These are phyloP conservation scores for Fomitopsis palustris DNA, from an alignment of 1,284 basidiomycete genomes.

Conservation along the genomic window DNA sequence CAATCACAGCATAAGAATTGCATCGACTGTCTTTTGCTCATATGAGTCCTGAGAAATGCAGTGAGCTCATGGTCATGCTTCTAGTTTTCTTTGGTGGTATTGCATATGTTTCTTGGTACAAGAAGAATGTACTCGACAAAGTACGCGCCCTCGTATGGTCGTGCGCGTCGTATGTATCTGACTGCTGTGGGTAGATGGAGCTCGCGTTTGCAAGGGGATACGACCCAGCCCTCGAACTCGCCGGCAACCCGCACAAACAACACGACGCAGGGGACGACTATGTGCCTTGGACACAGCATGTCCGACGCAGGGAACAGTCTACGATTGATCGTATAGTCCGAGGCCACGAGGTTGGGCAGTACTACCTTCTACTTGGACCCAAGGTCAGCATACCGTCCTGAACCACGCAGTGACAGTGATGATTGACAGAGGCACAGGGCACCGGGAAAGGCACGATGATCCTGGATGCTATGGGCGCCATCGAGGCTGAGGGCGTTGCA, in stretches of 20 bases:
- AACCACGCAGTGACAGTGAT: neutral
- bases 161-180: slow-evolving; percentile 13
- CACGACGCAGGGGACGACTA: slow-evolving; percentile 35
- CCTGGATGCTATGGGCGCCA: slow-evolving; percentile 73
- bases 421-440: slow-evolving; percentile 34
- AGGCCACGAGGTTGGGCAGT: slow-evolving; percentile 68
- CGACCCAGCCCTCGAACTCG: slow-evolving; percentile 78
- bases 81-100: slow-evolving; percentile 69
- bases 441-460: slow-evolving; percentile 79
- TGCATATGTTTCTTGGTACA: slow-evolving; percentile 76
- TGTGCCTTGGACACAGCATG: slow-evolving; percentile 52
- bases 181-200: slow-evolving; percentile 45
- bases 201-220: slow-evolving; percentile 62
- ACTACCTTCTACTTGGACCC: slow-evolving; percentile 73
- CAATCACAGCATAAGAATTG: too few species aligned
- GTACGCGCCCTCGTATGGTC: slow-evolving; percentile 32
- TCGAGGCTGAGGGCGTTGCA: slow-evolving; percentile 66
- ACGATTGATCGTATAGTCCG: slow-evolving; percentile 75
- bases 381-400: slow-evolving; percentile 44
- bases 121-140: slow-evolving; percentile 75
- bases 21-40: too few species aligned
- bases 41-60: too few species aligned
- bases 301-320: slow-evolving; percentile 71
- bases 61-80: neutral
- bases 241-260: slow-evolving; percentile 37